These are phyloP conservation scores for Albophoma yamanashiensis DNA, from an alignment of 2,329 filamentous ascomycete species.

Conservation along the genomic window DNA sequence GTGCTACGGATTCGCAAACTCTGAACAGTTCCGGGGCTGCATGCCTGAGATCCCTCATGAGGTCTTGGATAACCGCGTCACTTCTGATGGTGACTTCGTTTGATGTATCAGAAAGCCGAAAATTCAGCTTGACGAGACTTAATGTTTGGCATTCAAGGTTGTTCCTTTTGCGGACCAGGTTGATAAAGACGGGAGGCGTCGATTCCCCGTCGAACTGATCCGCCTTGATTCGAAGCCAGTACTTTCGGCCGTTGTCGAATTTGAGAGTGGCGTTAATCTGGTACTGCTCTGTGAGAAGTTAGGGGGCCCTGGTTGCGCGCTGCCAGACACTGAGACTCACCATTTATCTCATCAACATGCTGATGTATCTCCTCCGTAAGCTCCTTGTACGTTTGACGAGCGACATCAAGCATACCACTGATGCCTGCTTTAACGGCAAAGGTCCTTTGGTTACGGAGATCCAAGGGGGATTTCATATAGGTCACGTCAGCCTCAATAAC, in stretches of 20 bases:
- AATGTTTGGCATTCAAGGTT: slow-evolving; percentile 81
- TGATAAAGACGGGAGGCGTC: slow-evolving; percentile 65
- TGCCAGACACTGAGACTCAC: slow-evolving; percentile 27
- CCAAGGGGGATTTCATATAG: slow-evolving; percentile 69
- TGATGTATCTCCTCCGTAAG: slow-evolving; percentile 67
- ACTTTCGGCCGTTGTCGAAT: slow-evolving; percentile 68
- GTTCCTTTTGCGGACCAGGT: slow-evolving; percentile 61
- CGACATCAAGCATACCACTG: slow-evolving; percentile 79
- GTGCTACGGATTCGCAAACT: slow-evolving; percentile 74
- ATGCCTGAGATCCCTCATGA: slow-evolving; percentile 62
- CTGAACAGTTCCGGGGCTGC: slow-evolving; percentile 68
- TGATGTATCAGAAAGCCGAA: slow-evolving; percentile 67
- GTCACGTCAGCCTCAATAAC: slow-evolving; percentile 73
- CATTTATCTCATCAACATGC: slow-evolving; percentile 56
- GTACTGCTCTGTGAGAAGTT: slow-evolving; percentile 34
- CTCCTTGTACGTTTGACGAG: slow-evolving; percentile 82
- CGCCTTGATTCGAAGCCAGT: slow-evolving; percentile 60
- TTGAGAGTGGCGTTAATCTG: slow-evolving; percentile 55
- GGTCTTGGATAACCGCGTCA: slow-evolving; percentile 60
- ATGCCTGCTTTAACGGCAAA: slow-evolving; percentile 84
- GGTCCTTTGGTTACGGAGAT: slow-evolving; percentile 78
- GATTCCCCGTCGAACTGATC: slow-evolving; percentile 49
- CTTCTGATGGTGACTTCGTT: slow-evolving; percentile 77
- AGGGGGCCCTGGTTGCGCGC: too few species aligned
- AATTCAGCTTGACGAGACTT: slow-evolving; percentile 69